Percentiles rank a stretch among this genome's conserved stretches.
Evolutionary conservation across 2,329 filamentous ascomycete species (phyloP).

Genomic region (Diaporthe sp.): DNA sequence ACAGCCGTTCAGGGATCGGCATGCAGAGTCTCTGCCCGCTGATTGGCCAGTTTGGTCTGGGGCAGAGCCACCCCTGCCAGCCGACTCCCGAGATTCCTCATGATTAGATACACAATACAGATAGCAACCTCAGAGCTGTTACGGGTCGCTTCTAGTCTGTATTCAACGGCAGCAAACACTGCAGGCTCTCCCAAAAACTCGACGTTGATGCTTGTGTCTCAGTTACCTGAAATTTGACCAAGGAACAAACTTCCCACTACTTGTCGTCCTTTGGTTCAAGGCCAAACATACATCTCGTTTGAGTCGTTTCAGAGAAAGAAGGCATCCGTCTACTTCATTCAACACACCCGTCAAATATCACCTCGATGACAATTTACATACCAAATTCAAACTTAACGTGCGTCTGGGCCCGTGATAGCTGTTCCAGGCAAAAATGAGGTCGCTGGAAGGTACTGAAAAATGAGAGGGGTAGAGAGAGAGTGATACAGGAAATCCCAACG

Average conservation of each 20-base stretch:
- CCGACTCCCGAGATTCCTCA: not conserved
- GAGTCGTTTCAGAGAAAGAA: no score
- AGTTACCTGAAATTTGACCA: not conserved
- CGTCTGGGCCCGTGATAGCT: not conserved
- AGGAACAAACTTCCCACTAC: not conserved
- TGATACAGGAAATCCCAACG: not conserved
- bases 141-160: not conserved
- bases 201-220: not conserved
- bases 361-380: rapidly evolving
- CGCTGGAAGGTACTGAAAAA: not conserved
- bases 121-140: no score
- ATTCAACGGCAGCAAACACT: conserved; percentile 10
- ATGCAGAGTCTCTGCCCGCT: conserved; percentile 3
- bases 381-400: no score
- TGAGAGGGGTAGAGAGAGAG: not conserved
- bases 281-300: not conserved
- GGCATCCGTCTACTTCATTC: not conserved
- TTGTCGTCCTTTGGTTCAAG: not conserved
- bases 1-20: conserved; percentile 1
- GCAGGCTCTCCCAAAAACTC: not conserved
- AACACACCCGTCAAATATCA: not conserved
- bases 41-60: conserved; percentile 16
- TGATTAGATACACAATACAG: no score
- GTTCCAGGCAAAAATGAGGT: not conserved
- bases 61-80: not conserved